Evolutionary conservation across 1,139 yeast species (phyloP).

Genomic region (Zygosaccharomyces pseudobailii): DNA sequence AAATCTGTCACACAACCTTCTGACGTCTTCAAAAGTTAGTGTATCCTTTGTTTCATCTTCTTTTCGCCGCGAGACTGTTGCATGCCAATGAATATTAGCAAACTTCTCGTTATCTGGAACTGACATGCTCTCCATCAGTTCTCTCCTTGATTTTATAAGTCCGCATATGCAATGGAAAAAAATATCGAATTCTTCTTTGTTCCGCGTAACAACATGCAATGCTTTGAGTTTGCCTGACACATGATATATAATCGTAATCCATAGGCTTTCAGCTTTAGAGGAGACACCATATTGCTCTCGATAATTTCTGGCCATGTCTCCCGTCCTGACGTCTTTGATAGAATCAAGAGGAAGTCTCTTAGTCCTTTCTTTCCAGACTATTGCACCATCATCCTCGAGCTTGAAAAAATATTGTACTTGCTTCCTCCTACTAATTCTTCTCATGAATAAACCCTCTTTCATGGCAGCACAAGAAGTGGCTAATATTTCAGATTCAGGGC

Average conservation of each 20-base stretch:
- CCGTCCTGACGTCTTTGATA: slow-evolving; percentile 62
- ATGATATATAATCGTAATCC: slow-evolving; percentile 77
- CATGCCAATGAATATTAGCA: slow-evolving; percentile 54
- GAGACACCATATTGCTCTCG: slow-evolving; percentile 78
- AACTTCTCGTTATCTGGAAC: slow-evolving; percentile 49
- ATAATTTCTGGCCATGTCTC: slow-evolving; percentile 71
- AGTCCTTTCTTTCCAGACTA: slow-evolving; percentile 29
- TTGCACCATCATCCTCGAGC: slow-evolving; percentile 19
- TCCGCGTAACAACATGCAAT: slow-evolving; percentile 71
- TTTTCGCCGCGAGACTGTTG: slow-evolving; percentile 41
- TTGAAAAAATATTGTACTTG: slow-evolving; percentile 22
- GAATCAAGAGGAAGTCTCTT: slow-evolving; percentile 55
- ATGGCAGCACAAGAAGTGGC: slow-evolving; percentile 6
- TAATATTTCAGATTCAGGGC: slow-evolving; percentile 5
- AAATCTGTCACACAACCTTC: slow-evolving; percentile 57
- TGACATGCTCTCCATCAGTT: slow-evolving; percentile 49
- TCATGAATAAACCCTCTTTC: slow-evolving; percentile 22
- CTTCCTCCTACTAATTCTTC: slow-evolving; percentile 31
- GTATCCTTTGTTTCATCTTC: slow-evolving; percentile 39
- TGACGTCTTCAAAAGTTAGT: slow-evolving; percentile 64
- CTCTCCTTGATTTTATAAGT: slow-evolving; percentile 46
- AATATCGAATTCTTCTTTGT: slow-evolving; percentile 53
- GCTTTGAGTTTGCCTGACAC: slow-evolving; percentile 50
- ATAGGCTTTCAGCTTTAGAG: slow-evolving; percentile 55
- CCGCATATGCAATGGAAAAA: slow-evolving; percentile 46